Evolutionary conservation across 2,329 filamentous ascomycete species (phyloP), one percentile per base, ranked within the genome.

Genomic region (Catunica adiposa): DNA sequence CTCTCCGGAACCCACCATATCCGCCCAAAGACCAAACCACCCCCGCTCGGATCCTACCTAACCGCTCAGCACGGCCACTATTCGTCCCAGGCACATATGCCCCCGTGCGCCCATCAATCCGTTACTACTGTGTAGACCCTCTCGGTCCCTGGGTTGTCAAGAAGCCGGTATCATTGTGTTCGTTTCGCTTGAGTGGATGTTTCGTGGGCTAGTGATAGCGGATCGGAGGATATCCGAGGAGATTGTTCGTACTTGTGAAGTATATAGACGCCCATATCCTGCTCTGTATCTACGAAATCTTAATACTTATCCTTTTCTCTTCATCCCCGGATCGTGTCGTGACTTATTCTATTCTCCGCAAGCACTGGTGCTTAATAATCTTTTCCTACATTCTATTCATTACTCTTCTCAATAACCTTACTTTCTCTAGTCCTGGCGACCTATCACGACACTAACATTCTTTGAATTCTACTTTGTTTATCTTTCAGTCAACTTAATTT

Each of bases 301-400:
- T 61, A 63, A 63, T 62, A 63, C 47, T 50, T 59, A 55, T 57
- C 55, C 44, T 59, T 55, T 51, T 52, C 37, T 22, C n/a, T 59
- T 48, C 60, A 58, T 61, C 59, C 58, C 55, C 40, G 40, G 40
- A 44, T 44, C 40, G 40, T 44, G 15, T n/a, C 40, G 15, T 17
- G 15, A 44, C 8, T 61, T 61, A 59, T 62, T 60, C 57, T 59
- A 59, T 63, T 61, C 56, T 59, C 64, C 67, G n/a, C n/a, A 73
- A 74, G 72, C 72, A 68, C 72, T 72, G 72, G 72, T 73, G 72
- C 71, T 74, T 73, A 66, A 59, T 62, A 62, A 62, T 63, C 61
- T 50, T 52, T 54, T 20, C 22, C 26, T 57, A 37, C 56, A 46
- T 55, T 58, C 50, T 63, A 59, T 64, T 66, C 61, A n/a, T n/a